Base-by-base conservation (phyloP, 116 monocot genomes). In the Phalaenopsis hybrid region DNA sequence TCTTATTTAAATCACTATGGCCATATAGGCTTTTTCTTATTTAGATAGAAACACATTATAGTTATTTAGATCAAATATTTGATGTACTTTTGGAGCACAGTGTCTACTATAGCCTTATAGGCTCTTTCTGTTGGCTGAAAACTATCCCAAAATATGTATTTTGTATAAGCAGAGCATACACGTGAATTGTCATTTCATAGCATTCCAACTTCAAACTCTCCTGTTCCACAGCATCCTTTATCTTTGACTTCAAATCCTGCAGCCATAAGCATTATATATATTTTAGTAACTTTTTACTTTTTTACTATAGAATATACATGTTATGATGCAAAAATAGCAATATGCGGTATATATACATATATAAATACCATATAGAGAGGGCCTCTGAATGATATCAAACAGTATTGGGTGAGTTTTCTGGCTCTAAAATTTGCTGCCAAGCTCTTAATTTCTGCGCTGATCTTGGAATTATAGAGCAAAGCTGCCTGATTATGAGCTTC, bases 191-290 rank as follows among this genome's bases (percentile, higher is more conserved):
- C 67, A 75, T 90, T 90, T 57, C 90, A 93, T 20, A 89, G 78
- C 1, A 81, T 43, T 6, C 87, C 69, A 5, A 83, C 87, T 77
- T 93, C 91, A 3, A 89, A 20, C 5, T 23, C 23, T 77, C 93
- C 91, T 9, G 91, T 89, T 0, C 91, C 93, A 45, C 93, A 93
- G 57, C 93, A 93, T 2, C 91, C 93, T 20, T 80, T 85, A 3
- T 80, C 70, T 16, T 85, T 44, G 34, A 79, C 87, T 46, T 86
- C 81, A 72, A 93, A 91, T 25, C 91, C 91, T 92, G 79, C 61
- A 80, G 45, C 6, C 6, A 75, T 20, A 75, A 67, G 67, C 67
- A 28, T 67, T 67, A 28, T 6, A 48, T 6, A 28, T 0, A 48
- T 1, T 48, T 48, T 9, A 48, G 9, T 48, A 48, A 48, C 48